Evolutionary conservation across 2,329 filamentous ascomycete species (phyloP), one percentile per base, ranked within the genome.

Genomic region (Verticillium albo-atrum): DNA sequence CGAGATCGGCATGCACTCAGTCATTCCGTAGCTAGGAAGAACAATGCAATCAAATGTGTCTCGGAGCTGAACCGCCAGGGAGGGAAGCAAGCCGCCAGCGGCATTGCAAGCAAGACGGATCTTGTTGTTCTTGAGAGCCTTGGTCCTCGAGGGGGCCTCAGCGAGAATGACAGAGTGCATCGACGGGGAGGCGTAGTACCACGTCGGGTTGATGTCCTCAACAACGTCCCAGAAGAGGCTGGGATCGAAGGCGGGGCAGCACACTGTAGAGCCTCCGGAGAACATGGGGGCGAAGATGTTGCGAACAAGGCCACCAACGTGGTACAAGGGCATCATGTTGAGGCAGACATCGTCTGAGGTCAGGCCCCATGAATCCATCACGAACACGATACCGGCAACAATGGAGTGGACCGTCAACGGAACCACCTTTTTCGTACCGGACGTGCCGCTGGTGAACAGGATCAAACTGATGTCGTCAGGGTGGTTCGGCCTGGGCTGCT

Each of bases 11-110:
- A 84, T 84, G 64, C 82, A 74, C 71, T 84, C 82, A 1, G 82
- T 85, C 82, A 85, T 84, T 20, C 82, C 82, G 63, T 85, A 85
- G 62, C 80, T 83, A 2, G 82, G 82, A 20, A 85, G 72, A 3
- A 85, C 77, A 2, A 74, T 75, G 59, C 79, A 82, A 12, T 75
- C 70, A 68, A 85, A 85, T 0, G 76, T 80, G 59, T 81, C 75
- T 17, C 75, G 74, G 10, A 85, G 71, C 57, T 77, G 77, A 28
- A 69, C 67, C 0, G 82, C 81, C 42, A 84, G 68, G 2, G 80
- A 78, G 1, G 82, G 82, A 2, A 83, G 71, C 3, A 84, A 71
- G 26, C 78, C 81, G 51, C 80, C 82, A 30, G 81, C 81, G 10
- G 82, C 82, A 64, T 84, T 84, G 68, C 82, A 84, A 25, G 81